Conservation (phyloP, 306 rosid species). For the Castanea crenata region DNA sequence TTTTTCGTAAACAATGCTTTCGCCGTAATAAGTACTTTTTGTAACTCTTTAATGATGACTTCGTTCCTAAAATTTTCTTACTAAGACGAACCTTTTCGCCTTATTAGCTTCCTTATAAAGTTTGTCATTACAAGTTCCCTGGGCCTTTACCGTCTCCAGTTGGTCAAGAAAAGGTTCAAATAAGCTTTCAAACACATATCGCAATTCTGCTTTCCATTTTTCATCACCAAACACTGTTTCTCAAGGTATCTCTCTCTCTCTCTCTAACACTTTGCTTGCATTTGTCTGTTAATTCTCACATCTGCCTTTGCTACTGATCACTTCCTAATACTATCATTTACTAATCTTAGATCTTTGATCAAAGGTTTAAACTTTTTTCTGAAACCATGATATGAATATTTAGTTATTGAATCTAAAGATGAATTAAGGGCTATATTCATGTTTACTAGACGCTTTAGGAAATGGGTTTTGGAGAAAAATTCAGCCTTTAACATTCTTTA, state of each 20-base stretch:
- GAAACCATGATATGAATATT: neutral
- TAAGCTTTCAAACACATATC: neutral
- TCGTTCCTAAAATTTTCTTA: too few relatives aligned
- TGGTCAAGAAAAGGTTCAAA: neutral
- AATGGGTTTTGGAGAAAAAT: neutral
- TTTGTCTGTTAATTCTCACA: neutral
- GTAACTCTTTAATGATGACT: too few relatives aligned
- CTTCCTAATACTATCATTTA: too few relatives aligned
- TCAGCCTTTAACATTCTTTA: too few relatives aligned
- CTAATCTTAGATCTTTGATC: too few relatives aligned
- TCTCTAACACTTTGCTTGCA: neutral
- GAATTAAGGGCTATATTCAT: neutral
- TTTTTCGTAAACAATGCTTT: too few relatives aligned
- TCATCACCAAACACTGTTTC: neutral
- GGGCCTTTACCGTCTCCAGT: neutral
- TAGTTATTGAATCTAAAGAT: neutral
- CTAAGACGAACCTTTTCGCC: neutral
- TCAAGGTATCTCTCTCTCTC: conserved; percentile 1
- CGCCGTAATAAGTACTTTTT: too few relatives aligned
- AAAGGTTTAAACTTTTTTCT: too few relatives aligned
- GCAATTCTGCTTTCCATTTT: neutral
- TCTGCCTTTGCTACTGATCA: neutral
- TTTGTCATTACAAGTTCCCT: neutral
- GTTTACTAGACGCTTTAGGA: neutral
- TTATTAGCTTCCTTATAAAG: neutral